Evolutionary conservation across 164 flowering plant genomes (phyloP).

Genomic region (Umbilicus rupestris): DNA sequence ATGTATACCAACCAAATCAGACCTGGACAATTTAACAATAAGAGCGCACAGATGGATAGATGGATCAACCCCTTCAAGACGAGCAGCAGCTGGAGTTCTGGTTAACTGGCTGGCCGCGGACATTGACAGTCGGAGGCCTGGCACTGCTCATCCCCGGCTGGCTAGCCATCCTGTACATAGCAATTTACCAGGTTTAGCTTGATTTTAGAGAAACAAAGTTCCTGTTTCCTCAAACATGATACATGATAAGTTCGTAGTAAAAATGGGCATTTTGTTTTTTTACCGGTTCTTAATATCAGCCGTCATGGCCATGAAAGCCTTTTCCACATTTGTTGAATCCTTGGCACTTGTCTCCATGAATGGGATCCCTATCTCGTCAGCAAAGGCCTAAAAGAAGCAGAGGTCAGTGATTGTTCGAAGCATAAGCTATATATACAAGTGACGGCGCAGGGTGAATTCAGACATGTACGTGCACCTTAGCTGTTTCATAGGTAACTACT

Average conservation of each 20-base stretch:
- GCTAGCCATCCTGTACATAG: constrained; percentile 3
- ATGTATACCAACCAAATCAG: too few relatives aligned
- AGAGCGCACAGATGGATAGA: too few relatives aligned
- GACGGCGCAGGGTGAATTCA: background rate
- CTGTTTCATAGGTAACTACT: constrained; percentile 1
- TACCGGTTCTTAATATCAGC: constrained; percentile 45
- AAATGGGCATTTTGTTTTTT: background rate
- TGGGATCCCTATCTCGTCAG: constrained; percentile 51
- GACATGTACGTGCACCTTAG: background rate
- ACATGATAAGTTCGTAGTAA: background rate
- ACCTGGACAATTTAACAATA: too few relatives aligned
- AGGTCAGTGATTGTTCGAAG: background rate
- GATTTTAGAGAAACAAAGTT: background rate
- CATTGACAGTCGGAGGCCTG: constrained; percentile 59
- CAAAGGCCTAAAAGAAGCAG: constrained; percentile 29
- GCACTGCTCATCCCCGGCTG: background rate
- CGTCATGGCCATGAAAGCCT: constrained; percentile 56
- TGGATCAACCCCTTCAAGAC: constrained; percentile 32
- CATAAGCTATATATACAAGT: background rate
- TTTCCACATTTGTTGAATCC: constrained; percentile 43
- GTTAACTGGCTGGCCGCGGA: constrained; percentile 67
- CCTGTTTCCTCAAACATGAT: background rate
- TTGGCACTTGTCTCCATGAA: constrained; percentile 59
- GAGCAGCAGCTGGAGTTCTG: constrained; percentile 72
- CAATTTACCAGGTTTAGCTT: background rate